Base-by-base conservation (phyloP, 78 protist genomes). In the Cyanophora paradoxa region DNA sequence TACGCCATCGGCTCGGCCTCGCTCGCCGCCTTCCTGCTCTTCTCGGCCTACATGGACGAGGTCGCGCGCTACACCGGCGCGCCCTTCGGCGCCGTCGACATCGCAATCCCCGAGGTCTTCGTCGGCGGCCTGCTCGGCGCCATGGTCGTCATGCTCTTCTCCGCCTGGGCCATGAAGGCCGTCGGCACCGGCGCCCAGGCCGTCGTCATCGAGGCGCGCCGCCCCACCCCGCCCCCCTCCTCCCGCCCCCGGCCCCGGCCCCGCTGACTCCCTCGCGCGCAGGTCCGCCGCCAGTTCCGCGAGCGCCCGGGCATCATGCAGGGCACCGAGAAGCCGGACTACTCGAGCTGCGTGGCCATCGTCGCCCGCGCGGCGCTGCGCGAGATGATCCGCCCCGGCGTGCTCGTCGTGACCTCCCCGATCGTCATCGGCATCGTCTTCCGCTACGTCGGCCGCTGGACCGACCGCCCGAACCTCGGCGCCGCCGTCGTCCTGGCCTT, bases 141-240 rank as follows among this genome's bases (percentile, higher is more conserved):
- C 82, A 33, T 86, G 52, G 74, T 40, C 26, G 57, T 41, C 72
- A 40, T 26, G 6, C 37, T 65, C 57, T 85, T 88, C 81, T 56
- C 84, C n/a, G 86, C 92, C 39, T 42, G 85, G 67, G 82, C 92
- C 17, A 82, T 86, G 88, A 44, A 22, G 7, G 37, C 85, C 39
- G 92, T 88, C 72, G 84, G 83, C 64, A 44, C 4, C 31, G 88
- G 87, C 30, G 90, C 90, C 20, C 20, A 7, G 31, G 77, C 26
- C 46, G 74, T 86, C 37, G 58, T 86, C 41, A 0, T 13, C 36
- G 34, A 10, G 70, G 22, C 7, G 46, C 46, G 46, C 22, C 46
- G 0, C n/a, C n/a, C n/a, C n/a, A n/a, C n/a, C n/a, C n/a, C n/a
- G n/a, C n/a, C n/a, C n/a, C n/a, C n/a, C n/a, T n/a, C n/a, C n/a